Base-by-base conservation (phyloP, 164 flowering plant species). In the Sextonia rubra region DNA sequence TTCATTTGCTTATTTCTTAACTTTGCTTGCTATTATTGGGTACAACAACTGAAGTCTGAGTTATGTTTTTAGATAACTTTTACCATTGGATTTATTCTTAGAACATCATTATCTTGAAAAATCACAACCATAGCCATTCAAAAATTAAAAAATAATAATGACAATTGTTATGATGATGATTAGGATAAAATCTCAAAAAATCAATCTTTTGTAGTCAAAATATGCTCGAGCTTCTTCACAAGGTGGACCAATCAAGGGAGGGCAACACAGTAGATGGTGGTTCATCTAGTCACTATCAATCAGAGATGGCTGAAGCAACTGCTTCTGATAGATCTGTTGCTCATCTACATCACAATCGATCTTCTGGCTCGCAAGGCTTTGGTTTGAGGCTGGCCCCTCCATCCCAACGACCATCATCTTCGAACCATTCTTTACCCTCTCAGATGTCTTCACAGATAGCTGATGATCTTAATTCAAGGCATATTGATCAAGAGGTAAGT, bases 151-250 rank as follows among this genome's bases (percentile, higher is more conserved):
- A 52, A 52, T 52, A 18, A 52, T 52, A 52, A 52, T 14, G n/a
- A 15, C n/a, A 52, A 11, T 52, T 15, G 12, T 52, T 20, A 15
- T 52, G 58, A 52, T 52, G 58, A 1, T 15, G 58, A 52, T 30
- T 2, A 64, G n/a, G 27, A 17, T 20, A 27, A 29, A 64, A 12
- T 52, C n/a, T 52, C n/a, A 20, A 17, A 14, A 52, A 22, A 62
- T 62, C 6, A 23, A 56, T 9, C 24, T 17, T 29, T 70, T 75
- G 79, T 87, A 94, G 97, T 82, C 91, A 88, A 80, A 87, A 94
- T 81, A 90, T 94, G 96, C 91, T 91, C 22, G 93, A 94, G 80
- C 97, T 91, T 76, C 88, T 90, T 76, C 88, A 89, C 71, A 92
- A 92, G 85, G 94, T 90, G 77, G 97, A 92, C 66, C 91, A 84